phyloP scores from a whole-genome alignment of 2,329 filamentous ascomycete species.

The Malbranchea zuffiana region DNA sequence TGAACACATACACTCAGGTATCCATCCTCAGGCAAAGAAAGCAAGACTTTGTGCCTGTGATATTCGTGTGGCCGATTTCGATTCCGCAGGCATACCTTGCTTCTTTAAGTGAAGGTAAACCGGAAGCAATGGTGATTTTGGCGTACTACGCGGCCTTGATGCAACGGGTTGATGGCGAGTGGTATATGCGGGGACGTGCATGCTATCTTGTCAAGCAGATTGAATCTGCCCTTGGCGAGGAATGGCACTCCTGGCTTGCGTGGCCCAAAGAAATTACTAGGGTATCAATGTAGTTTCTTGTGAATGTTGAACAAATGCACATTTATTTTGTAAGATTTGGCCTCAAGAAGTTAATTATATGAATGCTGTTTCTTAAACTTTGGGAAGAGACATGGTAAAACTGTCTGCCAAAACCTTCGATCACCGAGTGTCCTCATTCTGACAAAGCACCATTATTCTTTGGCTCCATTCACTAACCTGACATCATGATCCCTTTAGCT shows the following conservation, averaged over 20 bases:
- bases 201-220: constrained; percentile 21
- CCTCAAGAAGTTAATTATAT: no score
- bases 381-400: no score
- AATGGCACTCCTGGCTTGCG: constrained; percentile 20
- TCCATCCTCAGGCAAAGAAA: constrained; percentile 18
- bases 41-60: constrained; percentile 20
- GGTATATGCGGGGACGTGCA: constrained; percentile 23
- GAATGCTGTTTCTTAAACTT: no score
- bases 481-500: no score
- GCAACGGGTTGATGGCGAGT: constrained; percentile 20
- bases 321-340: no score
- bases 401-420: no score
- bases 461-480: no score
- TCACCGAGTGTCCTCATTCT: no score
- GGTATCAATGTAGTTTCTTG: no score
- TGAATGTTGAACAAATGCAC: no score
- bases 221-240: constrained; percentile 18
- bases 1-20: constrained; percentile 23
- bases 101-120: constrained; percentile 21
- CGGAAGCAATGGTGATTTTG: constrained; percentile 23
- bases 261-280: constrained; percentile 19
- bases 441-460: no score
- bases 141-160: constrained; percentile 23
- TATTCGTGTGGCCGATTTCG: constrained; percentile 23
- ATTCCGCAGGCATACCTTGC: constrained; percentile 21